Percentiles rank a stretch among this genome's conserved stretches.
Conservation (phyloP, 148 eudicot genomes). For the Spergularia marina region DNA sequence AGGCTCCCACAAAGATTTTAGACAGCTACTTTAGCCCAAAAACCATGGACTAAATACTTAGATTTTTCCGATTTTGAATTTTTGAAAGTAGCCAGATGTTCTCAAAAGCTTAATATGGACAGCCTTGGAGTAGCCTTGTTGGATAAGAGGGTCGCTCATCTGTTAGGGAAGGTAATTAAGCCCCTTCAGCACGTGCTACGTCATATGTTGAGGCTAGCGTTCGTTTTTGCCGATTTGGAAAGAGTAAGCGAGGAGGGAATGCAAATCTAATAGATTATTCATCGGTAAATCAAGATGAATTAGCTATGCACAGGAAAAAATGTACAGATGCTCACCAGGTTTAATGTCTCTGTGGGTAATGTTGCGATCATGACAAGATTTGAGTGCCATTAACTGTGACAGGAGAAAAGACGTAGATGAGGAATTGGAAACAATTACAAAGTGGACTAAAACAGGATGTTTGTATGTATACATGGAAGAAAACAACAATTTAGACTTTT, state of each 20-base stretch:
- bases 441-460: neutral
- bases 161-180: no score
- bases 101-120: no score
- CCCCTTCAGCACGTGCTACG: no score
- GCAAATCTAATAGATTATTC: neutral
- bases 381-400: conserved; percentile 78
- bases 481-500: neutral
- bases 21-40: no score
- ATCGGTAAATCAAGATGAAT: neutral
- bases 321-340: conserved; percentile 69
- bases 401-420: conserved; percentile 24
- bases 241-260: neutral
- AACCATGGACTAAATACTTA: no score
- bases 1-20: no score
- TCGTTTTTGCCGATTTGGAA: neutral
- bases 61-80: no score
- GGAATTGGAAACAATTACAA: neutral
- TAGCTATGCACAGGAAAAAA: neutral
- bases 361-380: conserved; percentile 91
- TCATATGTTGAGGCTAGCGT: no score
- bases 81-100: no score
- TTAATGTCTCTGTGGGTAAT: conserved; percentile 97
- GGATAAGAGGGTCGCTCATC: no score
- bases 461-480: neutral
- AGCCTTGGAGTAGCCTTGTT: no score